Conservation (phyloP, 2,329 filamentous ascomycete species). For the Neocatenulostroma microsporum region DNA sequence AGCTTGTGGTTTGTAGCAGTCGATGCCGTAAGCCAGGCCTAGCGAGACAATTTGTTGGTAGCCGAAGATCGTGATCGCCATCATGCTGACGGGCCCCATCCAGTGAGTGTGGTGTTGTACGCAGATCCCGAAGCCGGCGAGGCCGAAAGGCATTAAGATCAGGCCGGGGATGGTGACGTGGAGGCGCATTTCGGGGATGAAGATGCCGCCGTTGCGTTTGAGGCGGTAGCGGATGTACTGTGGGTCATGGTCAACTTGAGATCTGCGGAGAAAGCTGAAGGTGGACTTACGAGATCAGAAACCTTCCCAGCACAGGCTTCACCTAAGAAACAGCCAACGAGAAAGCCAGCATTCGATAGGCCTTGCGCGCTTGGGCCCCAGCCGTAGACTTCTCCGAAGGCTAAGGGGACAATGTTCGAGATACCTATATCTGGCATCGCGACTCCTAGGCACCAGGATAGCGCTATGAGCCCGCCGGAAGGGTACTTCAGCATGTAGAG, state of each 20-base stretch:
- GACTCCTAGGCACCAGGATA: not conserved
- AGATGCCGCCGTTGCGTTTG: not conserved
- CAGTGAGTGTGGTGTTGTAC: constrained; percentile 1
- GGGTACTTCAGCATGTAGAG: not conserved
- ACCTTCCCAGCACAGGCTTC: not conserved
- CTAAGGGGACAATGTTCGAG: not conserved
- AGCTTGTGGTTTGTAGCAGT: constrained; percentile 1
- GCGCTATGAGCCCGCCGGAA: not conserved
- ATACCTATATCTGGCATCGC: not conserved
- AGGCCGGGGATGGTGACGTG: not conserved
- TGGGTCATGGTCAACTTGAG: too few species aligned
- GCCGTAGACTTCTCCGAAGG: not conserved
- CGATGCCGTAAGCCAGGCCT: constrained; percentile 1
- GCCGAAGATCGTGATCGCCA: constrained; percentile 1
- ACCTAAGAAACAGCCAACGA: not conserved
- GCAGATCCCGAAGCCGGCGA: not conserved
- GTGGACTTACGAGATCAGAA: not conserved
- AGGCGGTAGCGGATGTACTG: not conserved
- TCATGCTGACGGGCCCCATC: not conserved
- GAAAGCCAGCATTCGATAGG: not conserved
- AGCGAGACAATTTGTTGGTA: constrained; percentile 1
- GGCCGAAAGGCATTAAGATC: not conserved
- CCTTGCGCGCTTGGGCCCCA: not conserved
- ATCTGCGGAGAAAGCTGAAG: too few species aligned
- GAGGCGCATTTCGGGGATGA: not conserved